A percentile compares a stretch with the other conserved stretches of the same genome.
These are phyloP conservation scores for Didymella pinodella DNA, from an alignment of 2,329 filamentous ascomycete genomes.

Conservation along the genomic window DNA sequence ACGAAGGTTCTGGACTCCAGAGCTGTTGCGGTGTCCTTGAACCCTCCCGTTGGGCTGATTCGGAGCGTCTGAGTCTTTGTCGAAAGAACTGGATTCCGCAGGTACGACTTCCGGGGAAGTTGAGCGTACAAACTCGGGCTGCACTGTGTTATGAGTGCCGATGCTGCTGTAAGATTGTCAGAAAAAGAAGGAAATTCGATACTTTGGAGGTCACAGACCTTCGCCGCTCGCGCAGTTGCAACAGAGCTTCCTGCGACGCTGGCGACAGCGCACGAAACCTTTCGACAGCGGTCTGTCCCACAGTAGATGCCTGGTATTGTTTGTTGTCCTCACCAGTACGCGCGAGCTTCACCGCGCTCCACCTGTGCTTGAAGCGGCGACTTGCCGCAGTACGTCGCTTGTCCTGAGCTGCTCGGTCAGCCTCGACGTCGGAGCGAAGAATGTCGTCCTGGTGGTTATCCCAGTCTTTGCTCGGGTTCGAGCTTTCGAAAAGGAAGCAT, in stretches of 20 bases:
- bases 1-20: no score
- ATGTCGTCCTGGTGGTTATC: not conserved
- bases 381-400: not conserved
- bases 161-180: not conserved
- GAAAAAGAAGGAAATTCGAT: no score
- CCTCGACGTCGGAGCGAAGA: not conserved
- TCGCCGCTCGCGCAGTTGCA: not conserved
- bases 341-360: constrained; percentile 4
- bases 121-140: not conserved
- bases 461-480: not conserved
- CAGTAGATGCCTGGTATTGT: not conserved
- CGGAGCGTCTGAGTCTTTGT: not conserved
- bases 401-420: not conserved
- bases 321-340: not conserved
- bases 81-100: not conserved
- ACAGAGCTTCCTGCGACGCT: not conserved
- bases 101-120: not conserved
- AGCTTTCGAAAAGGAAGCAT: not conserved
- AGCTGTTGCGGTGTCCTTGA: no score
- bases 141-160: not conserved
- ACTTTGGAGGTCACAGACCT: not conserved
- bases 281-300: not conserved
- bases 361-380: constrained; percentile 4
- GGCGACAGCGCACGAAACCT: not conserved
- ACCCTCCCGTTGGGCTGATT: not conserved